Base-by-base conservation (phyloP, 805 yeast species). In the Blastobotrys chiropterorum region DNA sequence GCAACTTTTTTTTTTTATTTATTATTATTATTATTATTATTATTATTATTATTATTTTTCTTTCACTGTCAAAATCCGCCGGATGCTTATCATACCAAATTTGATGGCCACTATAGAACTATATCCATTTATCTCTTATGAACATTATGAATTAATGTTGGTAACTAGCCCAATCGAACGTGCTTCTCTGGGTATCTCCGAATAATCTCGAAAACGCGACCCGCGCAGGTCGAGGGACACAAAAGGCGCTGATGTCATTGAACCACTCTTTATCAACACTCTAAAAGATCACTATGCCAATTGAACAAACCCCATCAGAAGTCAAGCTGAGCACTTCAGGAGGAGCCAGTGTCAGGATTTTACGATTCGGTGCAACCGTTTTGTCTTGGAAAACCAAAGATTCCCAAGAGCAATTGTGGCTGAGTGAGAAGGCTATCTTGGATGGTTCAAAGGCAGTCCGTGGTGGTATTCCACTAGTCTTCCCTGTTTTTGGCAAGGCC, bases 401-500 rank as follows among this genome's bases (percentile, higher is more conserved):
- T 19, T 87, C 85, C 31, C 67, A 73, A 49, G 97, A 94, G 67
- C 90, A 87, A 70, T 75, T 94, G 52, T 94, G 96, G 95, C 72
- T 72, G 15, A 63, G 71, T 54, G 65, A 62, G 54, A 57, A 62
- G 39, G 96, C 98, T 46, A 81, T 82, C 61, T 71, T 92, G 55
- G 98, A 94, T 64, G 98, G 98, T 8, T 72, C 92, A 44, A 86
- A 85, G 64, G 95, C 99, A 1, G 97, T 94, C 16, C 80, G 99
- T 67, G 99, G 99, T 58, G 99, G 99, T 48, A 87, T 94, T 49
- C 99, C 99, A 11, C 73, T 94, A 20, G 98, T 92, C 6, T 94
- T 94, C 77, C 99, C 99, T 1, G 87, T 73, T 7, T 72, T 72
- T 61, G 98, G 99, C 54, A 90, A 81, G 59, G 73, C 75, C 31